Percentiles rank a stretch among this genome's conserved stretches.
Evolutionary conservation across 129 eudicot species (phyloP).

Genomic region (Daucus carota): DNA sequence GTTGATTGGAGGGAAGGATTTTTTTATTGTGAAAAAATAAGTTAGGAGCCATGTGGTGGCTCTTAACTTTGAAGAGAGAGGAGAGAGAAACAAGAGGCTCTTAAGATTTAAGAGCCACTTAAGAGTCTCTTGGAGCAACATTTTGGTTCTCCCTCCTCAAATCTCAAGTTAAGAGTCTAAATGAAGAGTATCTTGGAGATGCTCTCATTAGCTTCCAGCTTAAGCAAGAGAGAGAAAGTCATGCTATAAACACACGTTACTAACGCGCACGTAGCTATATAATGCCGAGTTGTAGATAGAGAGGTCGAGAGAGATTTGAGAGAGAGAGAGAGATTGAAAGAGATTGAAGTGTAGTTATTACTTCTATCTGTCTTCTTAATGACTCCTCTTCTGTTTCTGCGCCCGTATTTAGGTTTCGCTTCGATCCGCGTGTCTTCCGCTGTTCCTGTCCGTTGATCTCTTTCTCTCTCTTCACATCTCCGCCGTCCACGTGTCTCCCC

Average conservation of each 20-base stretch:
- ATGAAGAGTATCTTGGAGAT: too few species aligned
- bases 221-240: neutral
- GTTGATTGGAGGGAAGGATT: too few species aligned
- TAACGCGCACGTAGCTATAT: neutral
- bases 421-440: slow-evolving; percentile 17
- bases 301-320: neutral
- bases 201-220: neutral
- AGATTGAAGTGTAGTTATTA: neutral
- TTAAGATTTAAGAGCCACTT: too few species aligned
- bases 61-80: too few species aligned
- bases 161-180: too few species aligned
- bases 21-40: too few species aligned
- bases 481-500: slow-evolving; percentile 21
- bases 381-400: neutral
- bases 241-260: neutral
- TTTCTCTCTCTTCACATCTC: neutral
- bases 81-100: too few species aligned
- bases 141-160: too few species aligned
- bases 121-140: too few species aligned
- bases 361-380: neutral
- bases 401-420: neutral
- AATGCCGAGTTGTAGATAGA: neutral
- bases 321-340: too few species aligned
- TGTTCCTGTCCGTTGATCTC: slow-evolving; percentile 17
- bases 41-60: too few species aligned